Conservation (phyloP, 2,329 filamentous ascomycete genomes). For the Coleophoma eucalyptorum region DNA sequence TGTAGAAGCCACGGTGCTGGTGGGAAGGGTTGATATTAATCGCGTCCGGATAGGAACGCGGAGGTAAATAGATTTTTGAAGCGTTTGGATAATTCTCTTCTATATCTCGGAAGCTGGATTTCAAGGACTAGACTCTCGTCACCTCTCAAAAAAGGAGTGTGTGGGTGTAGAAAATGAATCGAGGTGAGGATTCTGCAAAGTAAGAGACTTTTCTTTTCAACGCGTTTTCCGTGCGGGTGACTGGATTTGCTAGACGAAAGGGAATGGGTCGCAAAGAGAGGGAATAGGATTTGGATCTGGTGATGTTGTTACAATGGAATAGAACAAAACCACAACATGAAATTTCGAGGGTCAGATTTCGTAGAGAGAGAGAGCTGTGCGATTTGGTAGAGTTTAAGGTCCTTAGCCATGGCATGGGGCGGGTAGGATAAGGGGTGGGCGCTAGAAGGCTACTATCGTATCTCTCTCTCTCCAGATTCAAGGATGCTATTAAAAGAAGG, state of each 20-base stretch:
- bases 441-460: constrained; percentile 16
- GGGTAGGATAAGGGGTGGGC: constrained; percentile 13
- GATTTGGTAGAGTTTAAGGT: too few species aligned
- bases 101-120: constrained; percentile 12
- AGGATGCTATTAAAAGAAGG: constrained; percentile 26
- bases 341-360: too few species aligned
- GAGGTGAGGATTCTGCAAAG: background rate
- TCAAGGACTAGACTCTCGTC: constrained; percentile 3
- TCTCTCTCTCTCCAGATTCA: constrained; percentile 2
- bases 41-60: constrained; percentile 24
- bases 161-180: too few species aligned
- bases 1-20: constrained; percentile 49
- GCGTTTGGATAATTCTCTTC: constrained; percentile 9
- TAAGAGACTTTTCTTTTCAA: background rate
- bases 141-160: too few species aligned
- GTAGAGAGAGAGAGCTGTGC: too few species aligned
- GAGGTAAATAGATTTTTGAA: constrained; percentile 8
- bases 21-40: constrained; percentile 22
- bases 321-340: background rate
- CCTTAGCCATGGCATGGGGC: constrained; percentile 6
- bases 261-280: background rate
- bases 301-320: background rate
- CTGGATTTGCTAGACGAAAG: background rate
- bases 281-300: background rate
- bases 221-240: too few species aligned